Evolutionary conservation across 371 early-diverging fungal species (phyloP), one percentile per base, ranked within the genome.

Genomic region (Rhizopus arrhizus): DNA sequence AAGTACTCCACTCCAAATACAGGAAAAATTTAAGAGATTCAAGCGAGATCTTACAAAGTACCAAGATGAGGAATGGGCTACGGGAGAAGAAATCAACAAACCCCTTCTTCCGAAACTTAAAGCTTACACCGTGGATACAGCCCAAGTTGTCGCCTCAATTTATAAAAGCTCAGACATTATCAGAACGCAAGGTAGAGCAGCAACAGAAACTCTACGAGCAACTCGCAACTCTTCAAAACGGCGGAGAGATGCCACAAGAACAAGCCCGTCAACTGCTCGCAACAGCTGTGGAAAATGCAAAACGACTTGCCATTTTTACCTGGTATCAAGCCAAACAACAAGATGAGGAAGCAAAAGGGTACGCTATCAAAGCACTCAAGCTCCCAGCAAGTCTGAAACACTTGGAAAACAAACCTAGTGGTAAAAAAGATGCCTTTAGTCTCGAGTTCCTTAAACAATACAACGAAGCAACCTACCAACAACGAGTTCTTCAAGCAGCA

Each of bases 361-460:
- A 31, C 11, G 55, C 42, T 10, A 10, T 43, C 2, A 16, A 42
- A 31, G 40, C 55, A 2, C 55, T 55, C 31, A 16, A 31, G 10
- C 45, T 55, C 42, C 55, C 55, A 40, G 16, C 40, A 2, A 43
- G 42, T 22, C 22, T 55, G 29, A 55, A 29, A 29, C 15, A 55
- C 28, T 33, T 43, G 4, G 45, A 43, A 31, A 40, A 6, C n/a
- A n/a, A n/a, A n/a, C n/a, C n/a, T n/a, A n/a, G n/a, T n/a, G n/a
- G n/a, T n/a, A n/a, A n/a, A n/a, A n/a, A n/a, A n/a, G n/a, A n/a
- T n/a, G n/a, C n/a, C n/a, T n/a, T n/a, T n/a, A n/a, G n/a, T n/a
- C n/a, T n/a, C n/a, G n/a, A n/a, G n/a, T n/a, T n/a, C n/a, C n/a
- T n/a, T n/a, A n/a, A n/a, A n/a, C n/a, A n/a, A n/a, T n/a, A n/a